Evolutionary conservation across 768 basidiomycete species (phyloP).

Genomic region (Coprinopsis strossmayeri): DNA sequence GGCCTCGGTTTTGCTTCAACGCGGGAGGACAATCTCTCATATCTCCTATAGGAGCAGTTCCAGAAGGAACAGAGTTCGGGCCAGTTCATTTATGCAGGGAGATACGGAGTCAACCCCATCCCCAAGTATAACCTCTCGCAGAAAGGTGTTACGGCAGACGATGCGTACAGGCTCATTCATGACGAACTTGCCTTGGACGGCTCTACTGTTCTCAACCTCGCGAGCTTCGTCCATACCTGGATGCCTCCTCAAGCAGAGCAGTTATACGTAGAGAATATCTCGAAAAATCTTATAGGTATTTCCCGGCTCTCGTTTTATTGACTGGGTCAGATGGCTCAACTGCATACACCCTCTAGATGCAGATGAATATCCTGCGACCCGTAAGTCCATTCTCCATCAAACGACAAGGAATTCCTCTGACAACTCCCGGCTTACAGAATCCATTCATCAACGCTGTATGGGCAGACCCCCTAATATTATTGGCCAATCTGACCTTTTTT

Average conservation of each 20-base stretch:
- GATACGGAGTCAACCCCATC: no score
- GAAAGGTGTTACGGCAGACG: slow-evolving; percentile 55
- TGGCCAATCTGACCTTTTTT: no score
- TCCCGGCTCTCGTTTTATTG: no score
- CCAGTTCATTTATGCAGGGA: no score
- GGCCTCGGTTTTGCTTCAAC: no score
- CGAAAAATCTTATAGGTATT: slow-evolving; percentile 65
- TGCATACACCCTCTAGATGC: no score
- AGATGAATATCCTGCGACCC: slow-evolving; percentile 67
- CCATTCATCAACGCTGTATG: slow-evolving; percentile 51
- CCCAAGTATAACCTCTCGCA: no score
- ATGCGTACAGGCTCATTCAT: slow-evolving; percentile 49
- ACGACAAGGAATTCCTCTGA: slow-evolving; percentile 1
- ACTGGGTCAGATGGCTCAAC: no score
- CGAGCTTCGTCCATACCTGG: slow-evolving; percentile 58
- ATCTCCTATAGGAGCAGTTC: no score
- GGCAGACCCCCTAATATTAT: no score
- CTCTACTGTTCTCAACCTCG: slow-evolving; percentile 55
- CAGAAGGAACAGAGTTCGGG: no score
- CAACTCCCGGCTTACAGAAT: slow-evolving; percentile 22
- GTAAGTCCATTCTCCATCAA: slow-evolving; percentile 23
- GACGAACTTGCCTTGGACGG: slow-evolving; percentile 58
- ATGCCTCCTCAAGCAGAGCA: slow-evolving; percentile 49
- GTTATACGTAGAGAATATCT: slow-evolving; percentile 55
- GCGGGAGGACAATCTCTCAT: no score